Conservation (phyloP, 2,329 filamentous ascomycete species). For the Aureobasidium pullulans region DNA sequence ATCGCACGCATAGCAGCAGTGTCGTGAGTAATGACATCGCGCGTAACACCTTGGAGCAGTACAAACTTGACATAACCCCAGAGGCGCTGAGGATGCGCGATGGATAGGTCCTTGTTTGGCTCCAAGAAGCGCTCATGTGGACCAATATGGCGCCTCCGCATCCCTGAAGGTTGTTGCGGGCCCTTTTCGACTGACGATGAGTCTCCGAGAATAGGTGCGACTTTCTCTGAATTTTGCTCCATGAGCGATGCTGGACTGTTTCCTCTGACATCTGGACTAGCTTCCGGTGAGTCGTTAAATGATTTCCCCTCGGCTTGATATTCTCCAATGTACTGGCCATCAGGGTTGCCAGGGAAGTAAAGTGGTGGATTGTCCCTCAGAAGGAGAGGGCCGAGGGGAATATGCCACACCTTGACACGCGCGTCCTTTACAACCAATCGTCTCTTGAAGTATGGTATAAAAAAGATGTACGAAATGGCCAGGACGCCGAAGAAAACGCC, state of each 20-base stretch:
- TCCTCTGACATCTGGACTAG: not conserved
- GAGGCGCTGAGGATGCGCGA: not conserved
- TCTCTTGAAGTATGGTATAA: conserved; percentile 28
- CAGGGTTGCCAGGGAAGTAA: conserved; percentile 45
- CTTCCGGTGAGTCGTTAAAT: not conserved
- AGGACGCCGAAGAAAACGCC: conserved; percentile 29
- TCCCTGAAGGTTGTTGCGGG: not conserved
- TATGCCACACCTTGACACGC: conserved; percentile 25
- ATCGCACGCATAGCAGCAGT: conserved; percentile 46
- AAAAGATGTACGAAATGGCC: conserved; percentile 36
- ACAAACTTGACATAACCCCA: not conserved
- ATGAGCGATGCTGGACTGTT: not conserved
- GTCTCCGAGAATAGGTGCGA: not conserved
- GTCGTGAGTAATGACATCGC: not conserved
- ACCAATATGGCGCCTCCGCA: not conserved
- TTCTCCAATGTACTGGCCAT: conserved; percentile 29
- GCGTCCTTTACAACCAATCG: conserved; percentile 27
- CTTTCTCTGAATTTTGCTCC: not conserved
- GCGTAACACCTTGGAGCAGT: not conserved
- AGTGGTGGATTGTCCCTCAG: conserved; percentile 11
- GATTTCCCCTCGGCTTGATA: not conserved
- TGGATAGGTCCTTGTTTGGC: not conserved
- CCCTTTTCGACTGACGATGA: not conserved
- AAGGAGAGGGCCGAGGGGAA: conserved; percentile 30
- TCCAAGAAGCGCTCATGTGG: not conserved